A percentile compares a stretch with the other conserved stretches of the same genome.
Conservation (phyloP, 1,284 basidiomycete species). For the Rugosomyces carneus region DNA sequence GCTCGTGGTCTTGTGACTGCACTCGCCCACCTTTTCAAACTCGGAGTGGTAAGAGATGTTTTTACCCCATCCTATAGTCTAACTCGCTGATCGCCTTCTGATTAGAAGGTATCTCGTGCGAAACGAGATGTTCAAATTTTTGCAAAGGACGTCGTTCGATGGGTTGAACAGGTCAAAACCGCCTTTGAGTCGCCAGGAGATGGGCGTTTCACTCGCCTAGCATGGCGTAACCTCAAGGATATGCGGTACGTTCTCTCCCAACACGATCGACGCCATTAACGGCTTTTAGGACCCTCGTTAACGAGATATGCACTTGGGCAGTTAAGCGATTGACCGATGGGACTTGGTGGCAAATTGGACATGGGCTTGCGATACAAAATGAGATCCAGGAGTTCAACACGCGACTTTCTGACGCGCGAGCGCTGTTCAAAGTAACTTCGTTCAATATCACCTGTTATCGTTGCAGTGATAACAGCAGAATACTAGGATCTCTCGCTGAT, state of each 20-base stretch:
- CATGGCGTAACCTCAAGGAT: constrained; percentile 9
- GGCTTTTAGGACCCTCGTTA: constrained; percentile 7
- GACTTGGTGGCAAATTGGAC: constrained; percentile 9
- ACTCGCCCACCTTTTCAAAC: constrained; percentile 13
- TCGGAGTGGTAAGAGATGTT: constrained; percentile 10
- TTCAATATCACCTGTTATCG: not conserved
- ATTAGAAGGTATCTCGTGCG: not conserved
- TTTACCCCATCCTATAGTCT: constrained; percentile 1
- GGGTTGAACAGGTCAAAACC: constrained; percentile 9
- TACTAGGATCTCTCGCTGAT: constrained; percentile 8
- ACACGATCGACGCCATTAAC: not conserved
- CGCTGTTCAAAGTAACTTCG: constrained; percentile 10
- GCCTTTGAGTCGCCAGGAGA: constrained; percentile 4
- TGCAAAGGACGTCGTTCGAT: constrained; percentile 6
- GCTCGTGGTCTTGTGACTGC: constrained; percentile 11
- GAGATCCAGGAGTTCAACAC: constrained; percentile 13
- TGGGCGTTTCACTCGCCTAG: constrained; percentile 8
- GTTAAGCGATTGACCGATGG: constrained; percentile 11
- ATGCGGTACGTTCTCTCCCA: not conserved
- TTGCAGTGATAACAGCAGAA: not conserved
- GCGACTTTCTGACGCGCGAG: constrained; percentile 8
- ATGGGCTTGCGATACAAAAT: constrained; percentile 10
- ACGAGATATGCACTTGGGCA: constrained; percentile 16
- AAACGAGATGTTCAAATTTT: not conserved
- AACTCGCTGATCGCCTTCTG: not conserved